Conservation (phyloP, 192 early-diverging fungal genomes). For the Allomyces macrogynus region DNA sequence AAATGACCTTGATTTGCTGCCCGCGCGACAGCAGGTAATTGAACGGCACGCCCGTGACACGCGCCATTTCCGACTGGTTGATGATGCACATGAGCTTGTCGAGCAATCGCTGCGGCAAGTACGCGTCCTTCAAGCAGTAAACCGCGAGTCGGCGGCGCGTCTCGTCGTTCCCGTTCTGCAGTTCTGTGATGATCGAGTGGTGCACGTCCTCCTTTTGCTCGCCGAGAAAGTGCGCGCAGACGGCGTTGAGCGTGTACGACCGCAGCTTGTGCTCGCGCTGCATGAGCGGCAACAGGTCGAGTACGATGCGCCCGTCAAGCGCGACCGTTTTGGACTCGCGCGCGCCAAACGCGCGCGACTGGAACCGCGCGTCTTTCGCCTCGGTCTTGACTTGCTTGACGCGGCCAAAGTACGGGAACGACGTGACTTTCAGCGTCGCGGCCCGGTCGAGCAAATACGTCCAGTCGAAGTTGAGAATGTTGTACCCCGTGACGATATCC, state of each 20-base stretch:
- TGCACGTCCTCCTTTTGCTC: constrained; percentile 99
- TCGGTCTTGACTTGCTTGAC: constrained; percentile 39
- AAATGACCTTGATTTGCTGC: constrained; percentile 96
- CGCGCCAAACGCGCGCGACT: constrained; percentile 83
- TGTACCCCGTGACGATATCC: constrained; percentile 88
- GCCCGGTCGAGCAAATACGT: constrained; percentile 88
- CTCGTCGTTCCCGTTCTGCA: constrained; percentile 89
- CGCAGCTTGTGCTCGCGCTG: constrained; percentile 89
- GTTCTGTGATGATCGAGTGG: constrained; percentile 90
- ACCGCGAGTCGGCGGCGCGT: constrained; percentile 83
- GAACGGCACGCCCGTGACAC: constrained; percentile 90
- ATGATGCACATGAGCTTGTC: constrained; percentile 94
- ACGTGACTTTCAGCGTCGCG: constrained; percentile 40
- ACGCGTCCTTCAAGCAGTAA: constrained; percentile 96
- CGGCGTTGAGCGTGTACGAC: constrained; percentile 88
- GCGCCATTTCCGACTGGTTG: constrained; percentile 97
- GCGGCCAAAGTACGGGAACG: constrained; percentile 73
- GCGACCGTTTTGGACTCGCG: constrained; percentile 76
- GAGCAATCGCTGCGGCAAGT: constrained; percentile 74
- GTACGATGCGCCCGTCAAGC: constrained; percentile 75
- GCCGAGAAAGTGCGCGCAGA: constrained; percentile 81
- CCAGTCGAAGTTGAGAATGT: constrained; percentile 92
- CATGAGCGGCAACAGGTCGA: constrained; percentile 85
- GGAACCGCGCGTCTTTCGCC: constrained; percentile 63
- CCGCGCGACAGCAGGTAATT: constrained; percentile 82